Percentiles rank a stretch among this genome's conserved stretches.
Conservation (phyloP, 2,329 filamentous ascomycete genomes). For the Hypoxylon sp. region DNA sequence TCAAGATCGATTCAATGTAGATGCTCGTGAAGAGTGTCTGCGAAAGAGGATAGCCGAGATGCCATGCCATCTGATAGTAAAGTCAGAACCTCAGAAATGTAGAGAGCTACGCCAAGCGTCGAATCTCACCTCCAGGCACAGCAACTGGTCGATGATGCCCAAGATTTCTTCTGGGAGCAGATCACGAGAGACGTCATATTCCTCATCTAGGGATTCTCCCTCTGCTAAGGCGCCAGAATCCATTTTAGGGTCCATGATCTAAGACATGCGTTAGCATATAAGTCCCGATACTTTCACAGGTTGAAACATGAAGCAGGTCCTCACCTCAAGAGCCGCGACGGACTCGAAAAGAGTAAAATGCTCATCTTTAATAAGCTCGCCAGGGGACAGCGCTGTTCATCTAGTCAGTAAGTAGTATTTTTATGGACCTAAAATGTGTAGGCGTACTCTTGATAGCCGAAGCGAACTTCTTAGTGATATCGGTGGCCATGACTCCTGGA, state of each 20-base stretch:
- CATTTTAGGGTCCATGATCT: conserved; percentile 99
- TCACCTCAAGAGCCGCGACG: conserved; percentile 84
- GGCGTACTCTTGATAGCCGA: conserved; percentile 67
- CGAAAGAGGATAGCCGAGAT: conserved; percentile 93
- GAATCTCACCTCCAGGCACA: conserved; percentile 82
- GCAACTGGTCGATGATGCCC: conserved; percentile 93
- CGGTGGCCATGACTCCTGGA: conserved; percentile 68
- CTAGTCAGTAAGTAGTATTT: conserved; percentile 47
- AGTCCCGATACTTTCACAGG: conserved; percentile 47
- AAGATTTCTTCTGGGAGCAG: conserved; percentile 85
- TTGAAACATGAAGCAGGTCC: conserved; percentile 11
- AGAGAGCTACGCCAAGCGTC: conserved; percentile 17
- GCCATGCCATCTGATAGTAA: conserved; percentile 85
- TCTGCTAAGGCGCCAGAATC: conserved; percentile 88
- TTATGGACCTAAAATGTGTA: neutral
- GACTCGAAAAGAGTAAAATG: conserved; percentile 95
- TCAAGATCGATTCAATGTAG: conserved; percentile 87
- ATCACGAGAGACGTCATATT: conserved; percentile 79
- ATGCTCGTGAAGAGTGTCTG: conserved; percentile 95
- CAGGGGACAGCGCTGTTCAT: conserved; percentile 76
- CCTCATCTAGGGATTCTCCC: conserved; percentile 85
- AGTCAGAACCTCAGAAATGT: conserved; percentile 17
- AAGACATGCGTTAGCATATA: conserved; percentile 41
- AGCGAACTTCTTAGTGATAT: conserved; percentile 71
- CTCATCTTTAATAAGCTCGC: conserved; percentile 93